Evolutionary conservation across 345 rosid species (phyloP).

Genomic region (Brassica nigra): DNA sequence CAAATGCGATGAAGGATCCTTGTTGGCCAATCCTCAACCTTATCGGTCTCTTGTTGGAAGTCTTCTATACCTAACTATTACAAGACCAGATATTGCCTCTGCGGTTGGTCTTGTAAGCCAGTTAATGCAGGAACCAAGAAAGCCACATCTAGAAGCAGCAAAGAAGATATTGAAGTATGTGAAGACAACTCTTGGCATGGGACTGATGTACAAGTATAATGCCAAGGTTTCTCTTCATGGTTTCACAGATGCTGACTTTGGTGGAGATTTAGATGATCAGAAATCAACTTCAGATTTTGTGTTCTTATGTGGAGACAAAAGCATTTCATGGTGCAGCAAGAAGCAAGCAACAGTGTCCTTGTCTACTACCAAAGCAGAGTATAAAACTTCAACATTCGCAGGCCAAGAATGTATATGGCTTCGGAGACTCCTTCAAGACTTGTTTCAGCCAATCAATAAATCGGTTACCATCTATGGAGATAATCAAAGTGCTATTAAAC

Average conservation of each 20-base stretch:
- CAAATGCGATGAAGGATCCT: neutral
- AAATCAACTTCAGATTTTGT: neutral
- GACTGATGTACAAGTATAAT: neutral
- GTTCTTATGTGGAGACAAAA: neutral
- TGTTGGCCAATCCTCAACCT: neutral
- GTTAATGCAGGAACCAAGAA: conserved; percentile 15
- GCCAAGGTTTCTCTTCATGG: neutral
- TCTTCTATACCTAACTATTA: conserved; percentile 13
- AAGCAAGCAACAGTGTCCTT: neutral
- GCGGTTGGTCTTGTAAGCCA: neutral
- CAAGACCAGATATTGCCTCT: conserved; percentile 6
- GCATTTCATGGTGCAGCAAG: neutral
- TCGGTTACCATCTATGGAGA: neutral
- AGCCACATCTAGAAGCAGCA: neutral
- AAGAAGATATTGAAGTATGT: neutral
- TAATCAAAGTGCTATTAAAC: neutral
- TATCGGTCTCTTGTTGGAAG: neutral
- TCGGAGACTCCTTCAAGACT: neutral
- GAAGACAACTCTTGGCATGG: conserved; percentile 7
- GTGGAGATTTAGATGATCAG: neutral
- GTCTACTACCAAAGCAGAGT: neutral
- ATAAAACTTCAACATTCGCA: neutral
- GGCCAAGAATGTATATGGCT: conserved; percentile 10
- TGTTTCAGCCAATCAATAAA: neutral
- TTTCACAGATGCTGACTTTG: neutral